Conservation (phyloP, 768 basidiomycete genomes). For the Austroboletus eburneus region DNA sequence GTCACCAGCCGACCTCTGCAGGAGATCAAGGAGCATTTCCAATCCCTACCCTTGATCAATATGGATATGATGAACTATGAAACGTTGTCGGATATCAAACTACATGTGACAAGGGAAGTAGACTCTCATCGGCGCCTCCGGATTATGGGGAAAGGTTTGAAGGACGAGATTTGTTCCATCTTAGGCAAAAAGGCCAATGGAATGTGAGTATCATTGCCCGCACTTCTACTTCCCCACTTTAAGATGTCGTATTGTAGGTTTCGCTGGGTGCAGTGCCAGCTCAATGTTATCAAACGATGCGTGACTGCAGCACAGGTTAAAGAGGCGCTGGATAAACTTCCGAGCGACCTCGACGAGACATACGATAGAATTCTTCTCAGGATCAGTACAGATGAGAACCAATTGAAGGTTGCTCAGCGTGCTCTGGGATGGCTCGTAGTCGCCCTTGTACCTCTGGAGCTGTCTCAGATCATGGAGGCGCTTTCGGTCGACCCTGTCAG, state of each 20-base stretch:
- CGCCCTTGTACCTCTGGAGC: neutral
- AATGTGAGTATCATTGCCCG: slow-evolving; percentile 3
- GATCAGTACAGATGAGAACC: neutral
- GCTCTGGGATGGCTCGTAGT: slow-evolving; percentile 5
- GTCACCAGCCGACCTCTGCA: slow-evolving; percentile 8
- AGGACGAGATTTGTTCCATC: neutral
- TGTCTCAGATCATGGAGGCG: neutral
- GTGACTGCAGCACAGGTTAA: neutral
- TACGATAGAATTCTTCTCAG: slow-evolving; percentile 6
- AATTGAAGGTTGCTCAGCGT: neutral
- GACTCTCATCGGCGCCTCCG: slow-evolving; percentile 6
- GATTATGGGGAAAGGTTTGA: neutral
- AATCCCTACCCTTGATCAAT: neutral
- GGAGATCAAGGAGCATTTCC: slow-evolving; percentile 6
- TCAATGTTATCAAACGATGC: slow-evolving; percentile 7
- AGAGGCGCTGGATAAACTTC: slow-evolving; percentile 5
- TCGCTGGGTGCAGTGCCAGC: slow-evolving; percentile 17
- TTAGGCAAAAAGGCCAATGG: slow-evolving; percentile 3
- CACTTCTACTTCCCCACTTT: neutral
- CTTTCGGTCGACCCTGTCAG: slow-evolving; percentile 2
- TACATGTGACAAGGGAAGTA: slow-evolving; percentile 5
- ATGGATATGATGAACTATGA: slow-evolving; percentile 3
- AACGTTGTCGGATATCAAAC: slow-evolving; percentile 1
- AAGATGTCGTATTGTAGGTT: slow-evolving; percentile 4
- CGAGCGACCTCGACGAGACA: slow-evolving; percentile 2